These are phyloP conservation scores for Melocanna baccifera DNA, from an alignment of 176 grass and related monocot species.

Conservation along the genomic window DNA sequence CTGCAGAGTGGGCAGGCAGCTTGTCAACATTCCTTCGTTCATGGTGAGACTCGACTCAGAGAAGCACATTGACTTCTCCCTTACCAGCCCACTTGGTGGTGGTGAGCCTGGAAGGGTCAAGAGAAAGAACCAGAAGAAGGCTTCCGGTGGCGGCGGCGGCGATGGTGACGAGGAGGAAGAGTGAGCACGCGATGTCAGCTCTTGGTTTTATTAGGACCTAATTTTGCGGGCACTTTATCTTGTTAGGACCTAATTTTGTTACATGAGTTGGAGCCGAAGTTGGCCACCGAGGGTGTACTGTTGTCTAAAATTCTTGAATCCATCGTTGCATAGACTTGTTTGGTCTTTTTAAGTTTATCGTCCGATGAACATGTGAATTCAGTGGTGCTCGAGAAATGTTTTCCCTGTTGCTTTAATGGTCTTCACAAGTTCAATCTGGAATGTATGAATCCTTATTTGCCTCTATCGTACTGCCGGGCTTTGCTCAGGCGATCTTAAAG, in stretches of 20 bases:
- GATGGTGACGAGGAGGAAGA: constrained; percentile 60
- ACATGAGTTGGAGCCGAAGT: constrained; percentile 20
- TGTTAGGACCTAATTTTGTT: constrained; percentile 40
- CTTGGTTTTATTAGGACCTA: constrained; percentile 39
- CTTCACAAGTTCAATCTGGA: neutral
- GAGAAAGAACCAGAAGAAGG: constrained; percentile 76
- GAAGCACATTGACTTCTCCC: constrained; percentile 77
- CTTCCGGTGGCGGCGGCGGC: constrained; percentile 44
- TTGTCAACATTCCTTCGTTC: constrained; percentile 79
- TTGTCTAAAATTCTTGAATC: neutral
- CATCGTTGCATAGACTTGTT: neutral
- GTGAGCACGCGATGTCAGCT: neutral
- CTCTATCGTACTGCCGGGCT: too few relatives aligned
- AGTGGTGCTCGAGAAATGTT: neutral
- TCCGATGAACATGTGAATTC: constrained; percentile 10
- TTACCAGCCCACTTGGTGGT: constrained; percentile 64
- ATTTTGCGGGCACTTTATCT: constrained; percentile 17
- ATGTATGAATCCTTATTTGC: neutral
- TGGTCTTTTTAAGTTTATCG: neutral
- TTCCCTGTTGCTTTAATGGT: neutral
- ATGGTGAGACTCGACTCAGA: constrained; percentile 74
- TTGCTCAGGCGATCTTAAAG: too few relatives aligned
- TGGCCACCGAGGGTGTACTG: neutral
- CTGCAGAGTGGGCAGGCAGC: constrained; percentile 66
- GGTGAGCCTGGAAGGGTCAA: constrained; percentile 71